phyloP scores from a whole-genome alignment of 2,329 filamentous ascomycete genomes.

The Lachnellula subtilissima region DNA sequence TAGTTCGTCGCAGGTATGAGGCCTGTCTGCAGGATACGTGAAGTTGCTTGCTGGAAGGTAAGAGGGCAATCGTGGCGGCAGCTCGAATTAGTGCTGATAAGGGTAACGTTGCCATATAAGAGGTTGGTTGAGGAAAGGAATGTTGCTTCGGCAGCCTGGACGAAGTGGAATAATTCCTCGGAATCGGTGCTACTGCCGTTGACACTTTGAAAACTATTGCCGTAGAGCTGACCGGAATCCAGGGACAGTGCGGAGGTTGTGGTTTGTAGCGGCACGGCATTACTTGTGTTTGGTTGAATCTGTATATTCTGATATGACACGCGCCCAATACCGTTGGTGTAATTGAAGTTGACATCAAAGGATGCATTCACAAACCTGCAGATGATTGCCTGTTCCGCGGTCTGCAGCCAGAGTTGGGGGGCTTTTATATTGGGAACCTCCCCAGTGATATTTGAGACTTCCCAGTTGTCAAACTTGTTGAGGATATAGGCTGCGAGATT shows the following conservation, averaged over 20 bases:
- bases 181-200: not conserved
- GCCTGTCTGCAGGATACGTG: not conserved
- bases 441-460: not conserved
- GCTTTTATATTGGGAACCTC: not conserved
- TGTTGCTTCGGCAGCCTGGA: not conserved
- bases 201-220: not conserved
- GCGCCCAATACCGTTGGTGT: not conserved
- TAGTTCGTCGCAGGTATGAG: conserved; percentile 1
- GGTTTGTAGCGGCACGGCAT: too few relatives aligned
- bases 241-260: not conserved
- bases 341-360: conserved; percentile 14
- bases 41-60: not conserved
- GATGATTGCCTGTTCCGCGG: conserved; percentile 4
- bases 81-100: not conserved
- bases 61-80: not conserved
- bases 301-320: not conserved
- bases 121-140: not conserved
- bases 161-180: not conserved
- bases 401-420: conserved; percentile 13
- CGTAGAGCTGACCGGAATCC: not conserved
- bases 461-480: not conserved
- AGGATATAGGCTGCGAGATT: not conserved
- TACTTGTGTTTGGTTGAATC: too few relatives aligned
- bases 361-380: conserved; percentile 15
- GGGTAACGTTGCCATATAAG: conserved; percentile 4